A percentile compares a stretch with the other conserved stretches of the same genome.
Evolutionary conservation across 1,284 basidiomycete genomes (phyloP).

Genomic region (Leucocoprinus gongylophorus): DNA sequence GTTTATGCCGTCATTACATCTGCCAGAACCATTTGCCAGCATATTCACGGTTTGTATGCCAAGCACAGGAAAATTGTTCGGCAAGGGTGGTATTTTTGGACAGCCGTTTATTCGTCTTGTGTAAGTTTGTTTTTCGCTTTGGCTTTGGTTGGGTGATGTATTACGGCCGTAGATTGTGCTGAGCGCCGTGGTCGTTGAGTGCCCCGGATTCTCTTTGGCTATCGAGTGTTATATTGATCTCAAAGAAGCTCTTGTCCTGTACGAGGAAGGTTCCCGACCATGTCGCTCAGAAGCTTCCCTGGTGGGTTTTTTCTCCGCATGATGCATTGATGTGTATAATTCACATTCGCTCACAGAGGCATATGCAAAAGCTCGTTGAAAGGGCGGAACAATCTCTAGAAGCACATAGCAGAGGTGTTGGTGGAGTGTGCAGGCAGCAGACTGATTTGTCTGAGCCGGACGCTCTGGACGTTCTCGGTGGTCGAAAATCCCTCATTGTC

Average conservation of each 20-base stretch:
- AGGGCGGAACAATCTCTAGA: slow-evolving; percentile 23
- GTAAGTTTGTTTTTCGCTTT: slow-evolving; percentile 25
- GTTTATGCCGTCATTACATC: slow-evolving; percentile 41
- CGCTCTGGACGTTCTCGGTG: slow-evolving; percentile 33
- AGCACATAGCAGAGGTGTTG: slow-evolving; percentile 15
- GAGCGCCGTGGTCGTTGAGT: slow-evolving; percentile 40
- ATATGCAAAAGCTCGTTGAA: slow-evolving; percentile 20
- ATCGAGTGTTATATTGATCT: slow-evolving; percentile 34
- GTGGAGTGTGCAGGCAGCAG: slow-evolving; percentile 4
- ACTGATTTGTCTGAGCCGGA: slow-evolving; percentile 22
- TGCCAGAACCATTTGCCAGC: slow-evolving; percentile 36
- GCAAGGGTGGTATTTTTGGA: slow-evolving; percentile 47
- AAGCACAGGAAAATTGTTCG: slow-evolving; percentile 31
- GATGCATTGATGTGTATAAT: not conserved
- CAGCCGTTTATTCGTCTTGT: slow-evolving; percentile 42
- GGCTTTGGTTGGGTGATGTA: not conserved
- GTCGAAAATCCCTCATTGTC: slow-evolving; percentile 31
- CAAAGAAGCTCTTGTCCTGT: slow-evolving; percentile 33
- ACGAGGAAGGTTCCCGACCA: slow-evolving; percentile 34
- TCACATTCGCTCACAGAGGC: not conserved
- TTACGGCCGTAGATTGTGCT: slow-evolving; percentile 34
- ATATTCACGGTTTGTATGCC: slow-evolving; percentile 33
- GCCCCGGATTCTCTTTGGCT: slow-evolving; percentile 38
- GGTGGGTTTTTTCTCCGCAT: slow-evolving; percentile 23
- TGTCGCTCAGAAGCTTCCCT: slow-evolving; percentile 36